These are phyloP conservation scores for Boletellus sp. DNA, from an alignment of 768 basidiomycete genomes.

Conservation along the genomic window DNA sequence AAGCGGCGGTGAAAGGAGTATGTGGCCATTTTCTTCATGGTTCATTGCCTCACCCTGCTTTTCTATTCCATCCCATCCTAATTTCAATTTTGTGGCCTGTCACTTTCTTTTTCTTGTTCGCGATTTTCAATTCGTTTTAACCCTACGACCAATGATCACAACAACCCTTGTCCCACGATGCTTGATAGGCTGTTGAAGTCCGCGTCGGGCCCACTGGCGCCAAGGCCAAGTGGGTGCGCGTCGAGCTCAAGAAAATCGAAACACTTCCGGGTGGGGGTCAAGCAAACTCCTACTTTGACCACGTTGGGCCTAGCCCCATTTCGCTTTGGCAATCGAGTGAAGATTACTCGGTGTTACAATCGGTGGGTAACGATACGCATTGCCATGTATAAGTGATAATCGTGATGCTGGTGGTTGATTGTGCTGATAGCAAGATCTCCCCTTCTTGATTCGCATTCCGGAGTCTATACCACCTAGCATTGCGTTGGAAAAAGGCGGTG, in stretches of 20 bases:
- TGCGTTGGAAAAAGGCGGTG: constrained; percentile 72
- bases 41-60: neutral
- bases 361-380: constrained; percentile 42
- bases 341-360: constrained; percentile 65
- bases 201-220: constrained; percentile 69
- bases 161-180: neutral
- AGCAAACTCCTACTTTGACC: constrained; percentile 71
- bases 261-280: constrained; percentile 68
- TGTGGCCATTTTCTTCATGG: constrained; percentile 29
- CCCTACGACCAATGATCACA: constrained; percentile 6
- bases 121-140: neutral
- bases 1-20: constrained; percentile 84
- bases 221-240: constrained; percentile 89
- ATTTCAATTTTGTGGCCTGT: constrained; percentile 2
- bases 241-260: constrained; percentile 91
- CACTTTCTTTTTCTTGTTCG: constrained; percentile 1
- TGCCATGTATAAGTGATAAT: constrained; percentile 1
- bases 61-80: neutral
- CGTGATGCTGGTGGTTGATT: constrained; percentile 1
- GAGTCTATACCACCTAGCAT: constrained; percentile 88
- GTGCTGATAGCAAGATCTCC: constrained; percentile 68
- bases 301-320: constrained; percentile 77
- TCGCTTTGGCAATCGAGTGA: constrained; percentile 79
- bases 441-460: constrained; percentile 88
- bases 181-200: constrained; percentile 76